Conservation (phyloP, 352 stramenopile species). For the Phytopythium ostracodes region DNA sequence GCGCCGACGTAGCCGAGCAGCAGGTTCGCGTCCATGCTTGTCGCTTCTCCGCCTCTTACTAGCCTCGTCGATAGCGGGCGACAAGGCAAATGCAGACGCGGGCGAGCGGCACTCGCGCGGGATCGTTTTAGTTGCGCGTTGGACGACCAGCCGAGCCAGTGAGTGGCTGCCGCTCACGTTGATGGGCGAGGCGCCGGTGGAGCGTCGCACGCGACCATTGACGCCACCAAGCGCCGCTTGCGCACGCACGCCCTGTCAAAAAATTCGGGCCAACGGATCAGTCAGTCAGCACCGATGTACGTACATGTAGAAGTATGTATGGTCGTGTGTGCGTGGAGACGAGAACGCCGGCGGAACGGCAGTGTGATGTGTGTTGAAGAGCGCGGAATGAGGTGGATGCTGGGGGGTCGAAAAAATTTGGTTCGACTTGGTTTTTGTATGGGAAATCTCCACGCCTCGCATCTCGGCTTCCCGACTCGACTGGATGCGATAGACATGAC, state of each 20-base stretch:
- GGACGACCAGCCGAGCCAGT: not conserved
- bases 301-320: too few species aligned
- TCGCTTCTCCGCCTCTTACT: not conserved
- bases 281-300: too few species aligned
- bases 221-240: too few species aligned
- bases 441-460: not conserved
- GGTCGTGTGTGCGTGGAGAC: too few species aligned
- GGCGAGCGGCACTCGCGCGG: not conserved
- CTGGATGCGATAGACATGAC: not conserved
- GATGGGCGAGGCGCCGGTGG: too few species aligned
- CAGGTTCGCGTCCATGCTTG: constrained; percentile 28
- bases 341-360: not conserved
- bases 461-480: too few species aligned
- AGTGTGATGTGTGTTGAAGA: not conserved
- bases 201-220: too few species aligned
- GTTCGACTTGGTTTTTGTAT: not conserved
- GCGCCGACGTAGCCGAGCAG: constrained; percentile 55
- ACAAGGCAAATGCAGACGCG: not conserved
- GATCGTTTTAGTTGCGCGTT: not conserved
- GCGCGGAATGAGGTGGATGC: not conserved
- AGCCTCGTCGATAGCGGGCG: not conserved
- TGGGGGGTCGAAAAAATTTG: not conserved
- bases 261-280: too few species aligned
- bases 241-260: too few species aligned
- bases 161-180: not conserved